These are phyloP conservation scores for Gossypium gossypioides DNA, from an alignment of 441 rosid genomes.

Conservation along the genomic window DNA sequence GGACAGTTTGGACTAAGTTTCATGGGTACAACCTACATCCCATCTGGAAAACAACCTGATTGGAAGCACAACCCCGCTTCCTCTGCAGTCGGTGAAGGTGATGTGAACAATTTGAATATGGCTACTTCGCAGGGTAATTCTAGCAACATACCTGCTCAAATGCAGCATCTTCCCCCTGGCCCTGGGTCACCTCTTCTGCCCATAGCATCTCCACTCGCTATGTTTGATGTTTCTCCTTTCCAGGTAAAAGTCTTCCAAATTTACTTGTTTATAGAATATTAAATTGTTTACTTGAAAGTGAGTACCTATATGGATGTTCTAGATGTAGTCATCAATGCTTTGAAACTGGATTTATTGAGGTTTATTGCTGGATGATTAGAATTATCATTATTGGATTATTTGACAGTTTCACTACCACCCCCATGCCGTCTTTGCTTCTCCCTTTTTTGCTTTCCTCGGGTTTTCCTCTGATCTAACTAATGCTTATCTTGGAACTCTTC, in stretches of 20 bases:
- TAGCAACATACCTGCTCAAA: constrained; percentile 45
- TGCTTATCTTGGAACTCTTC: constrained; percentile 10
- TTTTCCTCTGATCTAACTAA: background rate
- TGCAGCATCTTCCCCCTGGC: constrained; percentile 67
- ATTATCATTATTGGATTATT: background rate
- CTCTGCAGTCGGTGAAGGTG: constrained; percentile 60
- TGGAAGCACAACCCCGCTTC: constrained; percentile 81
- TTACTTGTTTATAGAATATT: background rate
- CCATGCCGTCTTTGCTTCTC: too few relatives aligned
- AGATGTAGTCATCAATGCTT: background rate
- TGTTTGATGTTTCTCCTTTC: constrained; percentile 91
- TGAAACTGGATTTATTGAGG: background rate
- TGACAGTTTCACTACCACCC: background rate
- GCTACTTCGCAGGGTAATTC: constrained; percentile 53
- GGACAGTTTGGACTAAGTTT: constrained; percentile 95
- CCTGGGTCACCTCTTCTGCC: constrained; percentile 68
- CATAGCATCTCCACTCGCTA: constrained; percentile 65
- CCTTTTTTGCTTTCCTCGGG: background rate
- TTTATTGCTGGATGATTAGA: background rate
- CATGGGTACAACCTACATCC: constrained; percentile 91
- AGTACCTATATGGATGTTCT: background rate
- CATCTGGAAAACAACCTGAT: constrained; percentile 92
- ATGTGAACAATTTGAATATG: constrained; percentile 44
- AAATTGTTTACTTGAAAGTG: background rate
- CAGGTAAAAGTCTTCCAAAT: constrained; percentile 43